These are phyloP conservation scores for Glycine soja DNA, from an alignment of 306 rosid species.

Conservation along the genomic window DNA sequence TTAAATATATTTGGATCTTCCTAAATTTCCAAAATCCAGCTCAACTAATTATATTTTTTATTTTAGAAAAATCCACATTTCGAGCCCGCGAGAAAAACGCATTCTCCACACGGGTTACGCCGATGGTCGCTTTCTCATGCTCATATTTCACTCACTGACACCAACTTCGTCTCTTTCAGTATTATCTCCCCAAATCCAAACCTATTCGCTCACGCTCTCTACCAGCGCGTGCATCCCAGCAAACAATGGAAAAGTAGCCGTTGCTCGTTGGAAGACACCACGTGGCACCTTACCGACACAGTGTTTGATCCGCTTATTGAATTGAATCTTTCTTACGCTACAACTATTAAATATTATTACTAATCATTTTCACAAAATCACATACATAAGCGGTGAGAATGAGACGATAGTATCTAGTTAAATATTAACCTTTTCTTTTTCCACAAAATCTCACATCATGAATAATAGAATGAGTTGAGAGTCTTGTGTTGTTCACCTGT, in stretches of 20 bases:
- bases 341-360: not conserved
- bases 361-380: conserved; percentile 13
- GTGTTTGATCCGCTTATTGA: not conserved
- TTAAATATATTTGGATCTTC: no score
- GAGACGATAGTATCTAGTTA: not conserved
- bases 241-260: conserved; percentile 44
- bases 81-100: conserved; percentile 35
- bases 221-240: conserved; percentile 13
- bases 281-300: conserved; percentile 49
- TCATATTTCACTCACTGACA: not conserved
- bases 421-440: no score
- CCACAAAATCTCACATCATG: no score
- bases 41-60: no score
- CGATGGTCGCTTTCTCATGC: not conserved
- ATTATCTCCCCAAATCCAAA: not conserved
- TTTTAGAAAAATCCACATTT: no score
- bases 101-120: conserved; percentile 36
- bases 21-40: no score
- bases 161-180: not conserved
- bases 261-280: conserved; percentile 19
- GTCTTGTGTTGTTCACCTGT: conserved; percentile 25
- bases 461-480: conserved; percentile 4
- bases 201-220: conserved; percentile 28
- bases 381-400: not conserved
- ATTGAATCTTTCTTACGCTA: not conserved